These are phyloP conservation scores for Schwanniomyces etchellsii DNA, from an alignment of 1,139 yeast genomes.

Conservation along the genomic window DNA sequence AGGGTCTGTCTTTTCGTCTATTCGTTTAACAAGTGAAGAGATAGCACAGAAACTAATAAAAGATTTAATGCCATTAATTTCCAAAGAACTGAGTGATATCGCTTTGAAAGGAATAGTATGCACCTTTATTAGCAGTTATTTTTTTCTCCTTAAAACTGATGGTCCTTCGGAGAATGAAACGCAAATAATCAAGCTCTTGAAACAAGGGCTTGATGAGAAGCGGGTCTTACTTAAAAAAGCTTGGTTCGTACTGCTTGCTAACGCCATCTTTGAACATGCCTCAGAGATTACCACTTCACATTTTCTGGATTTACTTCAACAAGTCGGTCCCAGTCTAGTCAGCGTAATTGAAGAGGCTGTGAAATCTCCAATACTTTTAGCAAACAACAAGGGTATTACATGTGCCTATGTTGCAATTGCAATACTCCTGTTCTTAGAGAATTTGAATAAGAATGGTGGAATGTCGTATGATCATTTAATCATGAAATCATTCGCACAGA, in stretches of 20 bases:
- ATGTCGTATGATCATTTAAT: no score
- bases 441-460: no score
- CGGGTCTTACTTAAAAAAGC: conserved; percentile 56
- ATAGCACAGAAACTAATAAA: conserved; percentile 28
- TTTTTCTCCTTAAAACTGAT: conserved; percentile 12
- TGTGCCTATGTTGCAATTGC: conserved; percentile 44
- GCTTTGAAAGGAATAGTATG: conserved; percentile 49
- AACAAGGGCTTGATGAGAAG: conserved; percentile 59
- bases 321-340: conserved; percentile 27
- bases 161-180: conserved; percentile 8
- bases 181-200: conserved; percentile 22
- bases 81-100: conserved; percentile 73
- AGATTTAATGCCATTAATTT: conserved; percentile 44
- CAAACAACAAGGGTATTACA: conserved; percentile 43
- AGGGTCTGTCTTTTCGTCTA: conserved; percentile 21
- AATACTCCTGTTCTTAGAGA: no score
- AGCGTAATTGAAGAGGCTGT: conserved; percentile 38
- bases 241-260: conserved; percentile 60
- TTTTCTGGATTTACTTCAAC: no score
- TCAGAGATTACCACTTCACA: no score
- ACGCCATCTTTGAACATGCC: conserved; percentile 9
- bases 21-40: conserved; percentile 5
- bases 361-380: conserved; percentile 43
- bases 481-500: no score
- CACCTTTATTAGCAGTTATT: conserved; percentile 43